Conservation (phyloP, 2,329 filamentous ascomycete genomes). For the Pseudogymnoascus sp. region DNA sequence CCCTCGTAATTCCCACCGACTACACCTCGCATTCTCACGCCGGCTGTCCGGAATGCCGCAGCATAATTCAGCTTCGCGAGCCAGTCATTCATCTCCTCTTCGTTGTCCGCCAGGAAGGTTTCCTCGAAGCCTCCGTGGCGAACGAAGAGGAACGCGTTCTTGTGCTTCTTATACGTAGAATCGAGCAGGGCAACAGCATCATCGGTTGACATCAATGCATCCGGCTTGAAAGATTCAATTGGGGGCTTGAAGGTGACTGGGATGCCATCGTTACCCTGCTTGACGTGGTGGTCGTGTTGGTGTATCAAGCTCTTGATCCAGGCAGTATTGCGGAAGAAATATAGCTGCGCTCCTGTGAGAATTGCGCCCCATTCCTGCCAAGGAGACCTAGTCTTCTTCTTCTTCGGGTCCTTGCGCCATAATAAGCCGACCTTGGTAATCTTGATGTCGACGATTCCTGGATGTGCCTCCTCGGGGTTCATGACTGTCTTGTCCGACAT, state of each 20-base stretch:
- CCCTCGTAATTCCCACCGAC: constrained; percentile 80
- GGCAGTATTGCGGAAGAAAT: constrained; percentile 86
- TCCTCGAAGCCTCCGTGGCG: constrained; percentile 83
- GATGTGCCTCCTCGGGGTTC: constrained; percentile 79
- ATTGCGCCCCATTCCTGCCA: constrained; percentile 99
- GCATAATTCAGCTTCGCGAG: constrained; percentile 93
- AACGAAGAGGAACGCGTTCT: constrained; percentile 88
- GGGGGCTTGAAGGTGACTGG: constrained; percentile 88
- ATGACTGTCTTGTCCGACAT: constrained; percentile 79
- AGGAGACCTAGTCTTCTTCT: constrained; percentile 86
- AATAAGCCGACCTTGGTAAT: constrained; percentile 91
- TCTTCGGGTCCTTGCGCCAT: constrained; percentile 91
- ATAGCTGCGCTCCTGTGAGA: constrained; percentile 91
- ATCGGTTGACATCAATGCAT: constrained; percentile 87
- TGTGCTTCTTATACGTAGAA: constrained; percentile 85
- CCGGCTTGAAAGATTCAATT: constrained; percentile 84
- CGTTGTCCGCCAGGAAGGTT: constrained; percentile 81
- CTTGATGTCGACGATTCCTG: constrained; percentile 93
- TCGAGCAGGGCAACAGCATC: constrained; percentile 86
- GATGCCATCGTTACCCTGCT: constrained; percentile 64
- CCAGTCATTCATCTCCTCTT: constrained; percentile 94
- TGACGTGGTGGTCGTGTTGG: constrained; percentile 78
- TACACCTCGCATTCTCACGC: constrained; percentile 83
- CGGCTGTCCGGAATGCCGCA: constrained; percentile 84
- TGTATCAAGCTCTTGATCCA: constrained; percentile 90